phyloP scores from a whole-genome alignment of 2,329 filamentous ascomycete species.

The Tothia fuscella region DNA sequence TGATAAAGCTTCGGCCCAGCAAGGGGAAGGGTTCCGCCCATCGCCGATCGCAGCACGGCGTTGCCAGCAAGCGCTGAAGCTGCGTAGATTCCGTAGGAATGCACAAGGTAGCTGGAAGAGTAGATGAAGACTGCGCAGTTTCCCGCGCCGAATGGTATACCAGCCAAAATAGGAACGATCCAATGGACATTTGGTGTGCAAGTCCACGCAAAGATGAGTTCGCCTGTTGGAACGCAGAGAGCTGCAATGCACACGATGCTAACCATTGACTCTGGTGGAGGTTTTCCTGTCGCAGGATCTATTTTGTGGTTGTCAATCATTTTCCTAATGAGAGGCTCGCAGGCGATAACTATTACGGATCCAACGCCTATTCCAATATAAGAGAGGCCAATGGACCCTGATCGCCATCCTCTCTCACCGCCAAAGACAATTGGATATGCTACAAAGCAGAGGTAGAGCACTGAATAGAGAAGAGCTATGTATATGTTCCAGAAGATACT shows the following conservation, averaged over 20 bases:
- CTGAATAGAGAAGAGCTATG: constrained; percentile 68
- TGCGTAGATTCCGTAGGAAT: constrained; percentile 69
- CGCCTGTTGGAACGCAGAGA: constrained; percentile 60
- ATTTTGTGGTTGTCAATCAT: constrained; percentile 66
- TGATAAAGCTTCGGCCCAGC: constrained; percentile 63
- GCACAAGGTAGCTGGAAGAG: constrained; percentile 65
- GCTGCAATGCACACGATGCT: constrained; percentile 68
- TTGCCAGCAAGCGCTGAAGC: constrained; percentile 73
- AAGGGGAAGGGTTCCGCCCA: constrained; percentile 69
- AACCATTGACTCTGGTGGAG: constrained; percentile 69
- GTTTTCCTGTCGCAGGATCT: constrained; percentile 63
- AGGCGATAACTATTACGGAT: constrained; percentile 37
- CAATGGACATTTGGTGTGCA: constrained; percentile 73
- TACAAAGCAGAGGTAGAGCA: constrained; percentile 82
- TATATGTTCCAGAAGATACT: constrained; percentile 65
- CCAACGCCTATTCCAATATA: constrained; percentile 63
- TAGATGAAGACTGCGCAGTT: constrained; percentile 77
- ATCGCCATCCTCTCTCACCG: constrained; percentile 62
- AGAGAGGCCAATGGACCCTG: constrained; percentile 60
- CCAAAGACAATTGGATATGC: constrained; percentile 79
- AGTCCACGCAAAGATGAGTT: constrained; percentile 84
- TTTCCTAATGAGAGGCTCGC: constrained; percentile 57
- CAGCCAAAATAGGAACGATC: constrained; percentile 67
- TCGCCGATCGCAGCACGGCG: constrained; percentile 56
- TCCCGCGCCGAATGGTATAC: constrained; percentile 66